A percentile compares a stretch with the other conserved stretches of the same genome.
Conservation (phyloP, 2,329 filamentous ascomycete species). For the Phialophora verrucosa region DNA sequence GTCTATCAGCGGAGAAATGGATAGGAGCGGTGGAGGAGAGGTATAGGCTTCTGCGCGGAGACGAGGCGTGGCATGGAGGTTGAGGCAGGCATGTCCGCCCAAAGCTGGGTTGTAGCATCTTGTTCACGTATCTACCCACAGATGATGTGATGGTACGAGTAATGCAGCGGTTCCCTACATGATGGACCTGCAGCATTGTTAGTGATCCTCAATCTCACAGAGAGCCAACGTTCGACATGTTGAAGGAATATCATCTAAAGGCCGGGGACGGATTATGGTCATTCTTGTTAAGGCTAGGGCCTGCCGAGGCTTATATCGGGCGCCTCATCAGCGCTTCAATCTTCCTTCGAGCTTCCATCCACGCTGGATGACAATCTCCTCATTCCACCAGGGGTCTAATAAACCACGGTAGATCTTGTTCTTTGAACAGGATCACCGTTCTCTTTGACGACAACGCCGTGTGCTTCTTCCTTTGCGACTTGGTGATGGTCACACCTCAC, state of each 20-base stretch:
- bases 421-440: background rate
- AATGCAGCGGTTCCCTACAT: constrained; percentile 1
- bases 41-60: constrained; percentile 4
- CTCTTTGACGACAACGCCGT: background rate
- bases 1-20: constrained; percentile 25
- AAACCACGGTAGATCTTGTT: background rate
- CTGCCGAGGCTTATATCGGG: background rate
- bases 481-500: background rate
- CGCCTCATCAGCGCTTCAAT: constrained; percentile 2
- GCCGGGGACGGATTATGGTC: background rate
- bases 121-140: constrained; percentile 2
- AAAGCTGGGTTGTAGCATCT: background rate
- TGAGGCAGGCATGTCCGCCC: background rate
- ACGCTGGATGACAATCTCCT: background rate
- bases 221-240: background rate
- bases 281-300: background rate
- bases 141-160: background rate
- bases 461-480: background rate
- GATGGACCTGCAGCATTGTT: background rate
- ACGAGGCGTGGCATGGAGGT: background rate
- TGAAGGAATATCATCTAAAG: background rate
- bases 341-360: background rate
- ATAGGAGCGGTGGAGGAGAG: constrained; percentile 23
- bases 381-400: background rate
- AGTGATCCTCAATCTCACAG: background rate